A percentile compares a stretch with the other conserved stretches of the same genome.
These are phyloP conservation scores for Lactarius deliciosus DNA, from an alignment of 768 basidiomycete species.

Conservation along the genomic window DNA sequence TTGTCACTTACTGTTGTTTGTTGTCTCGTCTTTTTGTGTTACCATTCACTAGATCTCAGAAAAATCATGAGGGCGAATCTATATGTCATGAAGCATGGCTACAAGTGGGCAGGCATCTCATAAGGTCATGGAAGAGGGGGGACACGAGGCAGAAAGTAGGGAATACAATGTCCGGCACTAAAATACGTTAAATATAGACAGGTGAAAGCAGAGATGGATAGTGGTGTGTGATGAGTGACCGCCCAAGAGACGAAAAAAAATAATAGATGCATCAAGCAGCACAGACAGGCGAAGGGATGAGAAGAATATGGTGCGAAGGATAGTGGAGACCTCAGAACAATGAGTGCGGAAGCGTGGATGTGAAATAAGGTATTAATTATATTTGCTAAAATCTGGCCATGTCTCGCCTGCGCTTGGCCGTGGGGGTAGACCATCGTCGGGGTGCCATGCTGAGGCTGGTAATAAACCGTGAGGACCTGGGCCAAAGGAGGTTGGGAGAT, in stretches of 20 bases:
- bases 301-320: background rate
- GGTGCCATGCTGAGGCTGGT: constrained; percentile 14
- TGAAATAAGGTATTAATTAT: constrained; percentile 3
- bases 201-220: constrained; percentile 10
- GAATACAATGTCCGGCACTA: constrained; percentile 22
- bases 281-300: background rate
- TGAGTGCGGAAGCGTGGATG: background rate
- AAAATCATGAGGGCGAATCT: constrained; percentile 6
- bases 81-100: constrained; percentile 20
- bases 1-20: background rate
- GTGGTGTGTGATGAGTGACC: constrained; percentile 1
- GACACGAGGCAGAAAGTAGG: background rate
- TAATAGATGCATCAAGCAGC: constrained; percentile 16
- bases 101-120: constrained; percentile 17
- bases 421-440: constrained; percentile 5
- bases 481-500: constrained; percentile 6
- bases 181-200: constrained; percentile 27
- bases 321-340: background rate
- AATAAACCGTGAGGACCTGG: constrained; percentile 10
- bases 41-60: background rate
- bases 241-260: background rate
- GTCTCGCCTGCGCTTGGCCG: constrained; percentile 12
- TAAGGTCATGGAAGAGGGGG: constrained; percentile 14
- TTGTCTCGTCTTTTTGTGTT: background rate
- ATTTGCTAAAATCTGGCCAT: constrained; percentile 22